Percentiles rank a stretch among this genome's conserved stretches.
phyloP scores from a whole-genome alignment of 129 eudicot genomes.

The Cynara cardunculus region DNA sequence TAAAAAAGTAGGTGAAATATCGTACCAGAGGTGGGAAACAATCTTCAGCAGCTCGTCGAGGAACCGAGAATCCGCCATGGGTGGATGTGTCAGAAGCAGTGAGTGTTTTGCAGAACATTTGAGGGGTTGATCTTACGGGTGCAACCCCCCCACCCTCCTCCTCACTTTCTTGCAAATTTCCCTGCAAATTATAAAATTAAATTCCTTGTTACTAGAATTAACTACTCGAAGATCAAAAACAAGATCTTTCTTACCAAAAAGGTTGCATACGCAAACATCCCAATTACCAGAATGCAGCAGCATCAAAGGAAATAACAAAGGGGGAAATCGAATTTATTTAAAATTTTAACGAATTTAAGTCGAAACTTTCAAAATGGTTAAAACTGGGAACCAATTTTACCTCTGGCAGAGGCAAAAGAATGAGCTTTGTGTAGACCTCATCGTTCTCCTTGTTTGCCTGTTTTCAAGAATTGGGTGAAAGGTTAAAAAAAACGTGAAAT shows the following conservation, averaged over 20 bases:
- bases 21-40: conserved; percentile 84
- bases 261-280: background rate
- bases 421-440: conserved; percentile 84
- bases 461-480: conserved; percentile 27
- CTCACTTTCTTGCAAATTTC: conserved; percentile 42
- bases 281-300: conserved; percentile 7
- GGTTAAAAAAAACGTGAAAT: background rate
- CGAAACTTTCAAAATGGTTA: background rate
- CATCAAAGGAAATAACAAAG: conserved; percentile 15
- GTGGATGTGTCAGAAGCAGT: conserved; percentile 98
- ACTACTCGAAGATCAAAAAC: background rate
- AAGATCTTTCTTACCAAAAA: conserved; percentile 7
- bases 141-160: conserved; percentile 52
- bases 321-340: background rate
- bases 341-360: background rate
- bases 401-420: conserved; percentile 74
- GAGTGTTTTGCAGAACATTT: conserved; percentile 91
- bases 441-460: conserved; percentile 90
- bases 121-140: conserved; percentile 67
- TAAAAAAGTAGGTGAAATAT: background rate
- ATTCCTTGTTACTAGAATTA: background rate
- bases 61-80: conserved; percentile 97
- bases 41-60: conserved; percentile 85
- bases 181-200: conserved; percentile 26
- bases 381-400: conserved; percentile 45